phyloP scores from a whole-genome alignment of 75 land plant species.

The Azolla pinnata region DNA sequence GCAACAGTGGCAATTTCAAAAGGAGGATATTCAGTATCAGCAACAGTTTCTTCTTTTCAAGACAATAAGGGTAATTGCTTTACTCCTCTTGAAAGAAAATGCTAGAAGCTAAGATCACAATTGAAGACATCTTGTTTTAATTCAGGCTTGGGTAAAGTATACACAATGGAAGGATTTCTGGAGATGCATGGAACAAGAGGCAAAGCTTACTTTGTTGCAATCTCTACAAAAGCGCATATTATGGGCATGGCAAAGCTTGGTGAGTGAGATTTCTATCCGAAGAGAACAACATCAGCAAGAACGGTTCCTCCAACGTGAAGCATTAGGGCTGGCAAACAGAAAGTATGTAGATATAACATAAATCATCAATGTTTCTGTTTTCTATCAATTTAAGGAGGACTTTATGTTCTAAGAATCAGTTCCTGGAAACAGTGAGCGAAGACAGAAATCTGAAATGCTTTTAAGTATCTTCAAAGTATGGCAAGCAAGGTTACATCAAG shows the following conservation, averaged over 20 bases:
- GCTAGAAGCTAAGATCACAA: neutral
- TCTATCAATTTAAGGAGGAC: no score
- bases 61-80: conserved; percentile 3
- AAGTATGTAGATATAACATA: no score
- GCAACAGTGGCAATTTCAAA: conserved; percentile 6
- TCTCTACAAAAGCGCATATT: conserved; percentile 10
- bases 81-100: neutral
- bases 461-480: neutral
- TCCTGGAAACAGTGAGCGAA: conserved; percentile 4
- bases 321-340: conserved; percentile 6
- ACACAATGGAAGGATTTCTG: conserved; percentile 1
- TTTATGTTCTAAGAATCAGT: no score
- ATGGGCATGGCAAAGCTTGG: conserved; percentile 15
- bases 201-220: conserved; percentile 4
- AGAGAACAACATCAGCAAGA: conserved; percentile 14
- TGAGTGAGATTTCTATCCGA: conserved; percentile 9
- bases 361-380: no score
- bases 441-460: neutral
- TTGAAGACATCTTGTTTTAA: neutral
- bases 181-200: conserved; percentile 10
- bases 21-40: conserved; percentile 6
- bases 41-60: conserved; percentile 9
- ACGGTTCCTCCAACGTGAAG: conserved; percentile 13
- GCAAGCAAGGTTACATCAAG: conserved; percentile 1
- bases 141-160: conserved; percentile 9